These are phyloP conservation scores for Gamsiella multidivaricata DNA, from an alignment of 192 early-diverging fungal species.

Conservation along the genomic window DNA sequence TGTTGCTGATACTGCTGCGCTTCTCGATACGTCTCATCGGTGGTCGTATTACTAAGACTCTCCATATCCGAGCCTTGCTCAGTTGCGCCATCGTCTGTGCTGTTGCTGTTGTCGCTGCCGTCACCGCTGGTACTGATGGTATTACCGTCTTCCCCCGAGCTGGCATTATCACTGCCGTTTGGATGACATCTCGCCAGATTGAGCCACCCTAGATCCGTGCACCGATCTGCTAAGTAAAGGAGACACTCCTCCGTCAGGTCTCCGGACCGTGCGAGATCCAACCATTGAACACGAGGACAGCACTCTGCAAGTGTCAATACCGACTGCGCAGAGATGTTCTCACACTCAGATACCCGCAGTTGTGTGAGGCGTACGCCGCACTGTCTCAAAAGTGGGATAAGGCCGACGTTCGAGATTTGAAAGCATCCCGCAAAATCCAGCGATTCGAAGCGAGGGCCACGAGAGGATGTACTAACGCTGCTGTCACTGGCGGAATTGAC, in stretches of 20 bases:
- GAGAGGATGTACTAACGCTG: neutral
- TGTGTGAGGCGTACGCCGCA: constrained; percentile 47
- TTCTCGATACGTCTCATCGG: no score
- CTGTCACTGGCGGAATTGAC: neutral
- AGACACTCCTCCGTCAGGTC: constrained; percentile 34
- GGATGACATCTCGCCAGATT: constrained; percentile 45
- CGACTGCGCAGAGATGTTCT: constrained; percentile 22
- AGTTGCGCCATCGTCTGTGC: no score
- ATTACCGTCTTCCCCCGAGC: neutral
- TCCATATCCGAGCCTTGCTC: no score
- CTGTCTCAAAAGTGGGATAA: constrained; percentile 36
- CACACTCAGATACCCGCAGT: constrained; percentile 52
- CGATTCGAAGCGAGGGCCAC: constrained; percentile 20
- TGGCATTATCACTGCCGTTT: neutral
- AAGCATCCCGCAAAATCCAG: constrained; percentile 55
- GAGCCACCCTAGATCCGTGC: constrained; percentile 52
- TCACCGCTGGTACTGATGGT: no score
- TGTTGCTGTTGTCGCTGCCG: no score
- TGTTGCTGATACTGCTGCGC: no score
- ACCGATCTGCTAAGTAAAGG: constrained; percentile 26
- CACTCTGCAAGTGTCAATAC: constrained; percentile 31
- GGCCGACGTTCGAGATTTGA: constrained; percentile 51
- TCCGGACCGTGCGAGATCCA: constrained; percentile 54
- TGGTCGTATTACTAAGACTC: no score
- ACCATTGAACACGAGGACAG: constrained; percentile 51